Evolutionary conservation across 345 rosid genomes (phyloP), one percentile per base, ranked within the genome.

Genomic region (Pugionium dolabratum): DNA sequence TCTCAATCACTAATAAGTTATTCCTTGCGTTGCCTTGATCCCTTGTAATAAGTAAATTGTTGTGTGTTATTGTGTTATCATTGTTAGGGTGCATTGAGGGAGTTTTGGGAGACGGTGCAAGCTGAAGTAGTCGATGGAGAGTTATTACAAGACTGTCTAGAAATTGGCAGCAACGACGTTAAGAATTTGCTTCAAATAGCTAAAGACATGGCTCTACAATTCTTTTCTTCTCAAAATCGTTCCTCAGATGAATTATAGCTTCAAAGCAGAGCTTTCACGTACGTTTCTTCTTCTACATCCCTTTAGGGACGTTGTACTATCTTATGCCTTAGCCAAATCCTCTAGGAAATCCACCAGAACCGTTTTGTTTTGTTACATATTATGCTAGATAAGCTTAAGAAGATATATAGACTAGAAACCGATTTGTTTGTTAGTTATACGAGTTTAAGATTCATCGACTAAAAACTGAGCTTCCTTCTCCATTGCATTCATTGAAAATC

Each of bases 141-240:
- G 48, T 63, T 90, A 30, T 52, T 93, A 67, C 83, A 75, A 77
- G 94, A 93, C 70, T 89, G 95, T 71, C 76, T 92, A 8, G 86
- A 84, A 68, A 42, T 89, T 31, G 84, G 95, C 1, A 64, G 81
- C n/a, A 70, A 76, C 30, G 98, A 90, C 72, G 70, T 86, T 60
- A 81, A 81, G 80, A 84, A 89, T 26, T 64, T 90, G 72, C 75
- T 87, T 55, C 83, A 75, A 67, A 80, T 87, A 40, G 46, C 86
- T 2, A 81, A 79, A 66, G 88, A 84, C 48, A 70, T 81, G 62
- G 62, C 78, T 75, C 70, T 70, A 0, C 85, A 79, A 28, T 75
- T 47, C 65, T 75, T 29, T 67, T 67, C 84, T 9, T 28, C 83
- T 51, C 56, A 10, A 58, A 45, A 68, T 56, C 6, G 55, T 58